These are phyloP conservation scores for Verticillium alfalfae DNA, from an alignment of 2,329 filamentous ascomycete genomes.

Conservation along the genomic window DNA sequence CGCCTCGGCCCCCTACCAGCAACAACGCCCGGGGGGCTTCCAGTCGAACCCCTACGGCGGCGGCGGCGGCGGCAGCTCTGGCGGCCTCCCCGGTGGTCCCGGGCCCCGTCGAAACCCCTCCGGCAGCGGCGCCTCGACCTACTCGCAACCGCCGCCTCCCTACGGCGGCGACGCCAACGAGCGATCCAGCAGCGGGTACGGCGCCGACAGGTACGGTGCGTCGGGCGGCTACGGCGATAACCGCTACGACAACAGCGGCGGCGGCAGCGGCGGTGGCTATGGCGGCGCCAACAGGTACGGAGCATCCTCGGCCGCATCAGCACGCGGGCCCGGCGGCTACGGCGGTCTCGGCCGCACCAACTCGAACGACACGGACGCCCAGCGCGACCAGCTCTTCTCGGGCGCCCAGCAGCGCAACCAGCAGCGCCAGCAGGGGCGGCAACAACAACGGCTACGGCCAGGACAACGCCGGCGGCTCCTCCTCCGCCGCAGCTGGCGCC, in stretches of 20 bases:
- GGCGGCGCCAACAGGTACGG: constrained; percentile 20
- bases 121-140: constrained; percentile 16
- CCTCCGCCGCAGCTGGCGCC: constrained; percentile 7
- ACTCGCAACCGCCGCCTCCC: constrained; percentile 26
- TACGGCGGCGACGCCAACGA: constrained; percentile 16
- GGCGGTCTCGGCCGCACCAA: constrained; percentile 49
- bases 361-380: constrained; percentile 39
- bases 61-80: constrained; percentile 18
- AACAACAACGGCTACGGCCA: constrained; percentile 4
- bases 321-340: constrained; percentile 51
- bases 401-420: constrained; percentile 46
- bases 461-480: constrained; percentile 8
- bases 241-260: constrained; percentile 42
- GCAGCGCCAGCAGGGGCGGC: constrained; percentile 22
- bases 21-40: constrained; percentile 27
- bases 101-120: constrained; percentile 20
- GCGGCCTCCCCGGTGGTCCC: constrained; percentile 26
- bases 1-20: constrained; percentile 29
- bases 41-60: constrained; percentile 20
- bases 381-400: constrained; percentile 60
- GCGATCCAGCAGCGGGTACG: constrained; percentile 37
- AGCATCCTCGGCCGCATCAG: constrained; percentile 18
- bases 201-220: constrained; percentile 46
- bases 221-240: constrained; percentile 46
- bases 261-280: constrained; percentile 19